Conservation (phyloP, 2,329 filamentous ascomycete genomes). For the Cryphonectria naterciae region DNA sequence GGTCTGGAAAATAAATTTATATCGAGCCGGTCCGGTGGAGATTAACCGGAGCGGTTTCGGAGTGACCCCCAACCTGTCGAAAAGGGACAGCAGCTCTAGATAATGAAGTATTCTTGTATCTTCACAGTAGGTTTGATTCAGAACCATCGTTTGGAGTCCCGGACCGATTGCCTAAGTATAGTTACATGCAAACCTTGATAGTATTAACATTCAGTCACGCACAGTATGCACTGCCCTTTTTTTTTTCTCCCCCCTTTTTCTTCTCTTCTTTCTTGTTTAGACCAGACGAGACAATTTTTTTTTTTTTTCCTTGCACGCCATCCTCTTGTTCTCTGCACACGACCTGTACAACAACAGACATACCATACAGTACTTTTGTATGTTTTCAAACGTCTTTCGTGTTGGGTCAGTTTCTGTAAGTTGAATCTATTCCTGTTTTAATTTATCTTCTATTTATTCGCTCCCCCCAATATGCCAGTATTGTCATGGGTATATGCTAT, state of each 20-base stretch:
- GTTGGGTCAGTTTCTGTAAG: background rate
- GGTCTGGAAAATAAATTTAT: background rate
- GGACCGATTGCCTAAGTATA: background rate
- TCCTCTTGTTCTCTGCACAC: background rate
- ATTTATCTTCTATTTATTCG: background rate
- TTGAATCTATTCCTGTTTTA: background rate
- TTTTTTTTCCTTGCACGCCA: background rate
- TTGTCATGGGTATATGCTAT: background rate
- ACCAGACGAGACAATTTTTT: background rate
- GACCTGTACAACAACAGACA: background rate
- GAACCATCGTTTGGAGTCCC: background rate
- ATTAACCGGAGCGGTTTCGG: conserved; percentile 1
- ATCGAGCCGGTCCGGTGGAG: background rate
- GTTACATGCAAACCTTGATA: background rate
- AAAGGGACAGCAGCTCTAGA: background rate
- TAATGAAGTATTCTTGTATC: background rate
- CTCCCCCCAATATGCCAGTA: background rate
- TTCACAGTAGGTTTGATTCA: background rate
- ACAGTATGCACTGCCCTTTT: background rate
- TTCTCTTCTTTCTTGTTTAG: background rate
- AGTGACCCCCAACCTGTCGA: background rate
- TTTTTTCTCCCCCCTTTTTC: too few relatives aligned
- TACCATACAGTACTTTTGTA: too few relatives aligned
- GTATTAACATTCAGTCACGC: background rate
- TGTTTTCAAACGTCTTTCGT: too few relatives aligned